A percentile compares a stretch with the other conserved stretches of the same genome.
Evolutionary conservation across 140 eudicot genomes (phyloP).

Genomic region (Erigeron philadelphicus): DNA sequence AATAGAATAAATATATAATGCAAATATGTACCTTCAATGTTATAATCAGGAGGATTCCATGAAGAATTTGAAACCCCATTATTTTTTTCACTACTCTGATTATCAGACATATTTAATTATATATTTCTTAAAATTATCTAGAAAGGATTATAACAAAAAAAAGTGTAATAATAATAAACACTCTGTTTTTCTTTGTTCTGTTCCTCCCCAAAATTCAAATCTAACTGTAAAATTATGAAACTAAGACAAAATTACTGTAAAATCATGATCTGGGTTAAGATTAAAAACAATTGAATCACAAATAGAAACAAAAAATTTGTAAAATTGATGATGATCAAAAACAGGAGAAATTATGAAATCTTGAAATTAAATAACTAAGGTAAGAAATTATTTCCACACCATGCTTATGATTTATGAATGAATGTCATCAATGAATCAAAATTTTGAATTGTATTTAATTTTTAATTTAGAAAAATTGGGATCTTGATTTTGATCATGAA

Average conservation of each 20-base stretch:
- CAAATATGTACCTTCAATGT: slow-evolving; percentile 39
- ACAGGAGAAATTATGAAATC: too few relatives aligned
- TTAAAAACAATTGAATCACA: slow-evolving; percentile 1
- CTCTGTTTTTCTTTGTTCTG: too few relatives aligned
- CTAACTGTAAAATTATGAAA: not conserved
- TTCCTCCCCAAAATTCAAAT: too few relatives aligned
- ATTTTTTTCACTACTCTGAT: too few relatives aligned
- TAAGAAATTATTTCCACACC: too few relatives aligned
- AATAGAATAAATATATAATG: not conserved
- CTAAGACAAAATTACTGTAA: not conserved
- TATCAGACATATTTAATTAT: too few relatives aligned
- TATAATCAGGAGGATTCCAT: slow-evolving; percentile 19
- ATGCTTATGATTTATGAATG: not conserved
- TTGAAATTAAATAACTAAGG: too few relatives aligned
- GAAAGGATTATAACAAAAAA: too few relatives aligned
- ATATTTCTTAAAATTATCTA: too few relatives aligned
- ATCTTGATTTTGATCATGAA: slow-evolving; percentile 20
- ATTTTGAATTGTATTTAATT: not conserved
- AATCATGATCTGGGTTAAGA: not conserved
- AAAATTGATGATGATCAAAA: not conserved
- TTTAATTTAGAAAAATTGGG: slow-evolving; percentile 18
- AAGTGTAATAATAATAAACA: too few relatives aligned
- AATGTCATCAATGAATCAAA: slow-evolving; percentile 12
- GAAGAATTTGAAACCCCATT: too few relatives aligned
- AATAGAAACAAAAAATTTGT: not conserved